A percentile compares a stretch with the other conserved stretches of the same genome.
Evolutionary conservation across 345 rosid genomes (phyloP).

Genomic region (Triadica sebifera): DNA sequence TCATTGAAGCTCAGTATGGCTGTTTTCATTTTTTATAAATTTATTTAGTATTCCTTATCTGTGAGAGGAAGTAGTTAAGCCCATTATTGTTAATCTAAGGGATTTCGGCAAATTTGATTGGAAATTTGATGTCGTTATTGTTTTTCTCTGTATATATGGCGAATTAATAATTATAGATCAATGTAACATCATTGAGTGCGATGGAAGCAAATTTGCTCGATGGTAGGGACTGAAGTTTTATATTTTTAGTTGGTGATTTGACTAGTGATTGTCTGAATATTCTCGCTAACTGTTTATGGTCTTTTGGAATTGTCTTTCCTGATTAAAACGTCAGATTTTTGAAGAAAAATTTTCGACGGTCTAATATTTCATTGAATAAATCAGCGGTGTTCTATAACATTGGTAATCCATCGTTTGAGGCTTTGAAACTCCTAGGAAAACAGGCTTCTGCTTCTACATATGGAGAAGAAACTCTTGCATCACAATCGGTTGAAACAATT

Average conservation of each 20-base stretch:
- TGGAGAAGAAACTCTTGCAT: not conserved
- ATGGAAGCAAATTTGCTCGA: not conserved
- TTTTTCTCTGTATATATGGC: not conserved
- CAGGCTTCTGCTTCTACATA: not conserved
- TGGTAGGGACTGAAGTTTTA: not conserved
- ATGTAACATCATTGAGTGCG: not conserved
- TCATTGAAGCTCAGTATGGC: not conserved
- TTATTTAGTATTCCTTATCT: not conserved
- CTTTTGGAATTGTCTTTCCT: not conserved
- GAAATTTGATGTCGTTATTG: not conserved
- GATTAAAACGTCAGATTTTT: not conserved
- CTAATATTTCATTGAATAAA: not conserved
- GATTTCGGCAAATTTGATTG: not conserved
- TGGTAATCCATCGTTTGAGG: not conserved
- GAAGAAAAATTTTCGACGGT: not conserved
- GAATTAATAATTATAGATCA: too few relatives aligned
- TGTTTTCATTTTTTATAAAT: not conserved
- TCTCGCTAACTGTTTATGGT: not conserved
- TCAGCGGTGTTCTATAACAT: not conserved
- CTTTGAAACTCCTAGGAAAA: not conserved
- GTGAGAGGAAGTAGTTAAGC: not conserved
- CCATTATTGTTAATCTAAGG: not conserved
- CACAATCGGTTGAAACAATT: not conserved
- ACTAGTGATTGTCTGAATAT: not conserved
- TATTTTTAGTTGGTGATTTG: not conserved